Conservation (phyloP, 352 stramenopile species). For the Phytophthora cryptogea region DNA sequence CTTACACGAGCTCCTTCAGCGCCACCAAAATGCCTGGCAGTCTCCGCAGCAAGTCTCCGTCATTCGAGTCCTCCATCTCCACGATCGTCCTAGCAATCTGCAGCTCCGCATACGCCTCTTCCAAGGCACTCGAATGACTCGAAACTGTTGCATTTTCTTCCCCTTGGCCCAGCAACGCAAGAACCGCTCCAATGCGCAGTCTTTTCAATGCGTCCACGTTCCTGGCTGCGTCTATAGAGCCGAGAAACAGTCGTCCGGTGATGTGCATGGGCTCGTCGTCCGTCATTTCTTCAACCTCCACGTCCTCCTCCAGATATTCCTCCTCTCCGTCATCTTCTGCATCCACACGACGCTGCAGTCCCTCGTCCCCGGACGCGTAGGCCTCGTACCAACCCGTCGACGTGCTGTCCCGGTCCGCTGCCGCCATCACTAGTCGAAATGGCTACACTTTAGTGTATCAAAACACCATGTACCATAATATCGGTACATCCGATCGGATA, state of each 20-base stretch:
- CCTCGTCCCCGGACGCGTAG: conserved; percentile 16
- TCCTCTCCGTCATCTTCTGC: conserved; percentile 16
- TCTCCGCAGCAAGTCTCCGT: conserved; percentile 51
- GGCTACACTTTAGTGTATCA: background rate
- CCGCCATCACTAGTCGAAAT: conserved; percentile 7
- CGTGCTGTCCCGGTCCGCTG: conserved; percentile 10
- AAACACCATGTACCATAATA: conserved; percentile 1
- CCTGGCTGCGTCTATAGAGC: conserved; percentile 69
- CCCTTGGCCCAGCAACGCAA: conserved; percentile 47
- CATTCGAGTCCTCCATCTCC: conserved; percentile 55
- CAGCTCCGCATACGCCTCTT: conserved; percentile 7
- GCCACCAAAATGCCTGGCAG: conserved; percentile 46
- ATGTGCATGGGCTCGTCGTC: conserved; percentile 71
- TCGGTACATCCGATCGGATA: conserved; percentile 1
- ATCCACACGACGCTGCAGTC: background rate
- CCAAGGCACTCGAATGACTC: background rate
- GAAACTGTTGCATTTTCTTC: conserved; percentile 27
- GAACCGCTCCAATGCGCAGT: conserved; percentile 41
- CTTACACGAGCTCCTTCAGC: conserved; percentile 46
- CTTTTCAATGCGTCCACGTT: conserved; percentile 44
- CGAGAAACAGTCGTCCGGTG: conserved; percentile 47
- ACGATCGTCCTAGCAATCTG: conserved; percentile 29
- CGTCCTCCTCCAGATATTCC: conserved; percentile 44
- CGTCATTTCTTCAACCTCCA: conserved; percentile 58
- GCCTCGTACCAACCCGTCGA: conserved; percentile 17